Percentiles rank a stretch among this genome's conserved stretches.
Evolutionary conservation across 1,139 yeast species (phyloP).

Genomic region (Candida sp.): DNA sequence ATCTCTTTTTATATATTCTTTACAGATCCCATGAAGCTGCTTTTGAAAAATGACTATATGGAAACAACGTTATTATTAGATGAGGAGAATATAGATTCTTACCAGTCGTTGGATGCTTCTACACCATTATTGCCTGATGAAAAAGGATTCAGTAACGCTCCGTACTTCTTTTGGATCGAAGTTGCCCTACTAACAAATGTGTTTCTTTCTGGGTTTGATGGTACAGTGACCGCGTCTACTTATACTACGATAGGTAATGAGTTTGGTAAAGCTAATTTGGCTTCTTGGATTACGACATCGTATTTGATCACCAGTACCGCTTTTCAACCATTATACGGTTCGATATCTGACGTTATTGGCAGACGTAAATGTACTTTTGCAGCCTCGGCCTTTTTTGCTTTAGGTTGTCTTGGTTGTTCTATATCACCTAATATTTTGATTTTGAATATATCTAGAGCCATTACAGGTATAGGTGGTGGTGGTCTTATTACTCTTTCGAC

Average conservation of each 20-base stretch:
- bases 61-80: slow-evolving; percentile 1
- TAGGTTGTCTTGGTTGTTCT: slow-evolving; percentile 31
- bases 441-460: slow-evolving; percentile 13
- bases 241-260: slow-evolving; percentile 30
- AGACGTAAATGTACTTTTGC: slow-evolving; percentile 30
- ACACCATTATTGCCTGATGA: background rate
- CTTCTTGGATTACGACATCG: slow-evolving; percentile 39
- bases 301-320: slow-evolving; percentile 30
- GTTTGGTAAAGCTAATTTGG: slow-evolving; percentile 30
- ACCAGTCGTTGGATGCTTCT: background rate
- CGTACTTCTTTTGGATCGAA: slow-evolving; percentile 17
- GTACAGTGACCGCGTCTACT: slow-evolving; percentile 33
- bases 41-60: background rate
- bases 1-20: background rate
- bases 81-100: background rate
- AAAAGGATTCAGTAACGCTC: slow-evolving; percentile 7
- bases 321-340: slow-evolving; percentile 43
- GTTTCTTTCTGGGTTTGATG: slow-evolving; percentile 29
- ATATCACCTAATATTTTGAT: slow-evolving; percentile 13
- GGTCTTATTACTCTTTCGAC: slow-evolving; percentile 25
- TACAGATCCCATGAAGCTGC: no score
- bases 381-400: slow-evolving; percentile 16
- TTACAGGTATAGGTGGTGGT: slow-evolving; percentile 34
- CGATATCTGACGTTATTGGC: slow-evolving; percentile 52
- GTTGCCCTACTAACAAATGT: slow-evolving; percentile 20